Evolutionary conservation across 768 basidiomycete genomes (phyloP).

Genomic region (Calvatia gigantea): DNA sequence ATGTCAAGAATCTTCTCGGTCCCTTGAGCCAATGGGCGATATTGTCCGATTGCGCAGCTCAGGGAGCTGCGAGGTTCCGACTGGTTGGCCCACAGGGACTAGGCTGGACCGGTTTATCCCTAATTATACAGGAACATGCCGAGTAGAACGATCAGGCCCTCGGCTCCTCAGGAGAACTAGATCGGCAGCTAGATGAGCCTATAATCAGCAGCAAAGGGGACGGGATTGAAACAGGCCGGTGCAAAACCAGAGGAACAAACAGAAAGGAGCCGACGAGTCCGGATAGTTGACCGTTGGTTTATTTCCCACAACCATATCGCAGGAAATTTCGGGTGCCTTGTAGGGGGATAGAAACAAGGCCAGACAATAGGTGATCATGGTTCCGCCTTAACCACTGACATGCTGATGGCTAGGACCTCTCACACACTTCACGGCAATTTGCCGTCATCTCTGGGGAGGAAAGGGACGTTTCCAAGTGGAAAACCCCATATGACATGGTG

Average conservation of each 20-base stretch:
- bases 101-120: background rate
- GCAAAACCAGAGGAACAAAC: too few relatives aligned
- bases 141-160: background rate
- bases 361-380: background rate
- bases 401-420: background rate
- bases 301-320: too few relatives aligned
- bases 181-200: slow-evolving; percentile 2
- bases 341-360: background rate
- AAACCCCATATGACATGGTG: slow-evolving; percentile 5
- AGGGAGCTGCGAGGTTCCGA: background rate
- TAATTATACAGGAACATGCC: background rate
- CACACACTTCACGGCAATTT: slow-evolving; percentile 10
- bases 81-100: background rate
- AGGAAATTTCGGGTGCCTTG: background rate
- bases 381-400: background rate
- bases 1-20: background rate
- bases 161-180: background rate
- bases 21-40: slow-evolving; percentile 4
- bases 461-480: slow-evolving; percentile 1
- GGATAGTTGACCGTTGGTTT: too few relatives aligned
- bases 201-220: background rate
- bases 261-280: too few relatives aligned
- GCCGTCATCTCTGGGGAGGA: background rate
- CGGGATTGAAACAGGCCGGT: background rate
- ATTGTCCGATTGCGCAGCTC: slow-evolving; percentile 1